Evolutionary conservation across 2,329 filamentous ascomycete genomes (phyloP).

Genomic region (Neurospora sp.): DNA sequence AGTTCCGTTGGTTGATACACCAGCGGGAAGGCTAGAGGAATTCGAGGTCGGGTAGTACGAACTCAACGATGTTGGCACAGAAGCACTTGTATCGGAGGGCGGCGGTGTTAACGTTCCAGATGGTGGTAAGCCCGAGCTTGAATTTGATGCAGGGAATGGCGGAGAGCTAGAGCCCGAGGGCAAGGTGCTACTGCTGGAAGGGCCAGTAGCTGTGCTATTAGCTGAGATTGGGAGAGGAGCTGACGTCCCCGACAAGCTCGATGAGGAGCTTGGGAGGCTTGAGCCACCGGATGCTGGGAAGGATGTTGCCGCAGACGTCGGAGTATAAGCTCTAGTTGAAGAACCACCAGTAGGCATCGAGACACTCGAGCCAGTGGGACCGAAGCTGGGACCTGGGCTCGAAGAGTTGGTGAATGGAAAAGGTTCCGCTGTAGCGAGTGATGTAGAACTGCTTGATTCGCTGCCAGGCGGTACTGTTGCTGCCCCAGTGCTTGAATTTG

Average conservation of each 20-base stretch:
- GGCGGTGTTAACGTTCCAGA: not conserved
- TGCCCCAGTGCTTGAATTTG: not conserved
- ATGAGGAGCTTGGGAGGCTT: not conserved
- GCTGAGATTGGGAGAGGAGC: not conserved
- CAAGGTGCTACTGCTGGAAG: not conserved
- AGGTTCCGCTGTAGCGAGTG: not conserved
- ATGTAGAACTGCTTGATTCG: not conserved
- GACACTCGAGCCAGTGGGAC: not conserved
- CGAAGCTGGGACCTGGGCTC: not conserved
- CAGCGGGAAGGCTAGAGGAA: not conserved
- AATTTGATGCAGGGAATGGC: conserved; percentile 9
- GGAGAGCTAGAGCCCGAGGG: not conserved
- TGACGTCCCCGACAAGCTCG: not conserved
- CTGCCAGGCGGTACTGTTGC: not conserved
- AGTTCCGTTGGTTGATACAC: not conserved
- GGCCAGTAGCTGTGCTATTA: not conserved
- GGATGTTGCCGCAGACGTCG: not conserved
- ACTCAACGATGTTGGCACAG: not conserved
- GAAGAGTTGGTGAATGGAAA: conserved; percentile 3
- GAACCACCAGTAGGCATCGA: not conserved
- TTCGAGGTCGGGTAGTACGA: not conserved
- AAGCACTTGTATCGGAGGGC: not conserved
- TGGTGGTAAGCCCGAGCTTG: not conserved
- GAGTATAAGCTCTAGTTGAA: not conserved
- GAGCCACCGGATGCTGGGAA: not conserved